Evolutionary conservation across 192 early-diverging fungal genomes (phyloP).

Genomic region (Entophlyctis helioformis): DNA sequence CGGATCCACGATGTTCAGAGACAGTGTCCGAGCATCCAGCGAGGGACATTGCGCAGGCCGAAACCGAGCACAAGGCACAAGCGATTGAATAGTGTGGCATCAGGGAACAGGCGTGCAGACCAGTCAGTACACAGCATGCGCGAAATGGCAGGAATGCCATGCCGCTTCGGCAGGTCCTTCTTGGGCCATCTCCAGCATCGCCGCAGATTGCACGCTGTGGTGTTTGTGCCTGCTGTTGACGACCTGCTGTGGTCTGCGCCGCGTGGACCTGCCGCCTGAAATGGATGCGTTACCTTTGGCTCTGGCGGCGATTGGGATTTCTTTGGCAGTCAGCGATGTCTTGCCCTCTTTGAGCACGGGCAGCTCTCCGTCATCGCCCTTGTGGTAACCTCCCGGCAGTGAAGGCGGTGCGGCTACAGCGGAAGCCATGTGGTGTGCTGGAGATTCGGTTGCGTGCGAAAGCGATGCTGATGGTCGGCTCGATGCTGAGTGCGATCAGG

Average conservation of each 20-base stretch:
- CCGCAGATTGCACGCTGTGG: background rate
- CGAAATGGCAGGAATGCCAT: background rate
- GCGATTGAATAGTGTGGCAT: too few species aligned
- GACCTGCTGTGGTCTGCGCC: background rate
- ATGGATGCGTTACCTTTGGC: conserved; percentile 32
- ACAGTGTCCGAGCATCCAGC: too few species aligned
- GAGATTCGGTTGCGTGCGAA: too few species aligned
- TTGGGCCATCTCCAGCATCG: background rate
- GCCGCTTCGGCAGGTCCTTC: conserved; percentile 1
- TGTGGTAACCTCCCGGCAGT: too few species aligned
- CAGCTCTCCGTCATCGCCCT: too few species aligned
- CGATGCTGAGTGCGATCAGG: too few species aligned
- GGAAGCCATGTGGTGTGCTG: too few species aligned
- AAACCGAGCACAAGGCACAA: too few species aligned
- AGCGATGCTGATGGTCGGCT: too few species aligned
- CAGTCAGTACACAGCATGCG: background rate
- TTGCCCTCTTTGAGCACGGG: too few species aligned
- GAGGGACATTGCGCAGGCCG: too few species aligned
- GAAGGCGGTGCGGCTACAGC: too few species aligned
- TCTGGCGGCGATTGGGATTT: conserved; percentile 42
- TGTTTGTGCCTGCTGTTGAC: background rate
- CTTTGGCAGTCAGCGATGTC: conserved; percentile 13
- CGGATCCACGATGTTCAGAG: background rate
- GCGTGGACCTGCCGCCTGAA: background rate
- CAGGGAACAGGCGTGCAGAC: background rate